These are phyloP conservation scores for Castanea mollissima DNA, from an alignment of 306 rosid species.

Conservation along the genomic window DNA sequence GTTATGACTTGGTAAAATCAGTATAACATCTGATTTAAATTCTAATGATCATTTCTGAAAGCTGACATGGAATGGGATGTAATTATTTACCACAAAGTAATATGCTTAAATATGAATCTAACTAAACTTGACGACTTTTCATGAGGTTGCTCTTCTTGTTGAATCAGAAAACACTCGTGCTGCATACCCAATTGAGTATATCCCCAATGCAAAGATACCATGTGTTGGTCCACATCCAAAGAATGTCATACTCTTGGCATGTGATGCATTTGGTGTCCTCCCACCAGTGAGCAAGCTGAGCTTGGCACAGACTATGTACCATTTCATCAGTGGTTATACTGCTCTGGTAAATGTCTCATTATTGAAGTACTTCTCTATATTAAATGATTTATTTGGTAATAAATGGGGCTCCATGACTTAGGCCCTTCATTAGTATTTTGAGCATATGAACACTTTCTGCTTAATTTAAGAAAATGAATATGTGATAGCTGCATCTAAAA, in stretches of 20 bases:
- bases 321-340: constrained; percentile 93
- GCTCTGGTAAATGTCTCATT: constrained; percentile 58
- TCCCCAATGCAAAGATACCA: constrained; percentile 83
- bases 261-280: constrained; percentile 96
- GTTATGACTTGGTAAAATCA: background rate
- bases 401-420: background rate
- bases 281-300: constrained; percentile 88
- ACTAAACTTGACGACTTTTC: background rate
- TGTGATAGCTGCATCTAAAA: background rate
- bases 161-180: constrained; percentile 86
- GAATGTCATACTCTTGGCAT: constrained; percentile 85
- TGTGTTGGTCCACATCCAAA: constrained; percentile 90
- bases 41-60: background rate
- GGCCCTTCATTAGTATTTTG: background rate
- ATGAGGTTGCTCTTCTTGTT: background rate
- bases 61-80: background rate
- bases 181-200: constrained; percentile 85
- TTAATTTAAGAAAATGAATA: background rate
- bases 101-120: background rate
- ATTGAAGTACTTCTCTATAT: background rate
- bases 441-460: background rate
- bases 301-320: constrained; percentile 94
- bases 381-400: background rate
- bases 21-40: background rate
- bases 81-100: background rate